A percentile compares a stretch with the other conserved stretches of the same genome.
Evolutionary conservation across 2,329 filamentous ascomycete genomes (phyloP).

Genomic region (Sporothrix schenckii): DNA sequence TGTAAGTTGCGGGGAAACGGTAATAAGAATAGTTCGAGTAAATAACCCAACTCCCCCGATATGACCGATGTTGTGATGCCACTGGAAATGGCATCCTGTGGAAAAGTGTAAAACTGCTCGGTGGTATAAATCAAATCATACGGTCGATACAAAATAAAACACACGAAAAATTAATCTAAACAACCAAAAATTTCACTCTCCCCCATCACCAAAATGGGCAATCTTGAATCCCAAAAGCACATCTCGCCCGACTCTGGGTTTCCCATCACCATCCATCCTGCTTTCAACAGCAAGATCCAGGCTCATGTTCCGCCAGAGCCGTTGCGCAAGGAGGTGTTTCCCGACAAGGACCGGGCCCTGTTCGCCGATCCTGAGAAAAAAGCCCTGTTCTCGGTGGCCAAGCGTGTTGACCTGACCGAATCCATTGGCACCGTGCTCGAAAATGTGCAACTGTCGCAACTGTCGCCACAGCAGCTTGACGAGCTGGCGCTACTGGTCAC

Average conservation of each 20-base stretch:
- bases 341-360: slow-evolving; percentile 45
- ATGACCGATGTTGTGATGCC: slow-evolving; percentile 9
- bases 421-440: slow-evolving; percentile 48
- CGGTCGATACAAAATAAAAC: background rate
- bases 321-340: slow-evolving; percentile 41
- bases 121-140: slow-evolving; percentile 3
- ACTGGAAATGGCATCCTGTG: background rate
- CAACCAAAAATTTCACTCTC: background rate
- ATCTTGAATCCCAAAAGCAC: slow-evolving; percentile 52
- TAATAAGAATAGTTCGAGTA: background rate
- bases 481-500: slow-evolving; percentile 54
- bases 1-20: background rate
- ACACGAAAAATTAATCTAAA: background rate
- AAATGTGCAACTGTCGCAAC: slow-evolving; percentile 49
- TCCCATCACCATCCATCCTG: slow-evolving; percentile 51
- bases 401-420: slow-evolving; percentile 48
- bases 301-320: slow-evolving; percentile 48
- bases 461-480: slow-evolving; percentile 52
- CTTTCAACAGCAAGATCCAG: slow-evolving; percentile 52
- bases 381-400: slow-evolving; percentile 47
- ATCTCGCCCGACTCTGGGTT: slow-evolving; percentile 55
- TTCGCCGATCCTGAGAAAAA: slow-evolving; percentile 52
- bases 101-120: background rate
- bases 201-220: slow-evolving; percentile 36
- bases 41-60: background rate